These are phyloP conservation scores for Globisporangium yorkense DNA, from an alignment of 352 stramenopile genomes.

Conservation along the genomic window DNA sequence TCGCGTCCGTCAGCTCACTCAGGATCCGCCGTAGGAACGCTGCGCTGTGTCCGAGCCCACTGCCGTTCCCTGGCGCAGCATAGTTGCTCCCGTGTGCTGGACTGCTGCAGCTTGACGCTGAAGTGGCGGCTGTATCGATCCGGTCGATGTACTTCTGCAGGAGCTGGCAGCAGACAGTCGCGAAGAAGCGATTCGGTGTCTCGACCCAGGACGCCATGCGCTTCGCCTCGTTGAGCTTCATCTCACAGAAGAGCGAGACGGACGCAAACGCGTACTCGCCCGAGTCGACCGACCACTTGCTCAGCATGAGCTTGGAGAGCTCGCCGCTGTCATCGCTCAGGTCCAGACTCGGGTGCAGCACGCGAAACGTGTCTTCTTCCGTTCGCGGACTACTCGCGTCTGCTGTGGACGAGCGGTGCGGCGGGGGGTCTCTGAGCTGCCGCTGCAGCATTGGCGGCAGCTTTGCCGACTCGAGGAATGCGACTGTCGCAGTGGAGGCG, in stretches of 20 bases:
- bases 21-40: slow-evolving; percentile 48
- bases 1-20: slow-evolving; percentile 38
- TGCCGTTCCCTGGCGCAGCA: slow-evolving; percentile 3
- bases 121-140: slow-evolving; percentile 9
- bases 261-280: slow-evolving; percentile 54
- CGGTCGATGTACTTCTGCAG: slow-evolving; percentile 55
- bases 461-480: slow-evolving; percentile 26
- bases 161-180: slow-evolving; percentile 63
- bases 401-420: slow-evolving; percentile 4
- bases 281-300: slow-evolving; percentile 57
- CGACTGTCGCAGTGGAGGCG: slow-evolving; percentile 24
- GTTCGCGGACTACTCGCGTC: slow-evolving; percentile 5
- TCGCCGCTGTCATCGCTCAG: slow-evolving; percentile 48
- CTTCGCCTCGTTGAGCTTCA: slow-evolving; percentile 75
- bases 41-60: slow-evolving; percentile 25
- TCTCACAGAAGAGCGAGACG: slow-evolving; percentile 67
- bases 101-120: neutral
- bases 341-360: slow-evolving; percentile 57
- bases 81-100: slow-evolving; percentile 7
- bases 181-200: slow-evolving; percentile 67
- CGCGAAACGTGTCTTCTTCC: slow-evolving; percentile 36
- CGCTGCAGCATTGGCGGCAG: slow-evolving; percentile 35
- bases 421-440: slow-evolving; percentile 3
- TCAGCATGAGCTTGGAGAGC: slow-evolving; percentile 50
- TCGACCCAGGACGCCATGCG: slow-evolving; percentile 71